Evolutionary conservation across 495 filamentous ascomycete species (phyloP), one percentile per base, ranked within the genome.

Genomic region (Penicillium soppii): DNA sequence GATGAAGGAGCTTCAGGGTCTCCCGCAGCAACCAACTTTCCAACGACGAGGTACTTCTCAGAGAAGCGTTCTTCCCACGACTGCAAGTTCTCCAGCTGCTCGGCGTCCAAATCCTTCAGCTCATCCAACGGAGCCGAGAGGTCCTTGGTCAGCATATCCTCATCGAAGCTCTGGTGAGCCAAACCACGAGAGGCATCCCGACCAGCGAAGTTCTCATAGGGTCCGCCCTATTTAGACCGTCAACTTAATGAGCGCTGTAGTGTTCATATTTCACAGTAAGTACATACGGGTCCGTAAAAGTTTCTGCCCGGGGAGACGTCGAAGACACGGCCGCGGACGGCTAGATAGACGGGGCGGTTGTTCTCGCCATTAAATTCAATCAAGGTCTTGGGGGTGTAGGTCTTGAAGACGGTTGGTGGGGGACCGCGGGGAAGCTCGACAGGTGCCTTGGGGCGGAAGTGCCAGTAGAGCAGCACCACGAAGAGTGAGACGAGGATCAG

Each of bases 111-210:
- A 41, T 87, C 90, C 45, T 82, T 76, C 20, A 97, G 77, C 39
- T 78, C 84, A 69, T 98, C 95, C 50, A 98, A 71, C 20, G 92
- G 91, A 3, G 83, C 91, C 36, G 92, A 81, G 44, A 97, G 69
- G 66, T 96, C 88, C 74, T 95, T 87, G 29, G 94, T 97, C 74
- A 97, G 72, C 94, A 97, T 96, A 4, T 91, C 87, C 75, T 91
- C 86, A 62, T 97, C 95, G 67, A 98, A 97, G 72, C 90, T 95
- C 56, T 91, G 89, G 70, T 80, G 88, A 3, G 94, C 95, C 53
- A 98, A 72, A 8, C 94, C 94, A 39, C 94, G 80, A 47, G 82
- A 89, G n/a, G 94, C 94, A 60, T 97, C 92, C n/a, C 90, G 82
- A 7, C 92, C 92, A 1, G 92, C 92, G 56, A 97, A 97, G 72